These are phyloP conservation scores for Cicer judaicum DNA, from an alignment of 306 rosid genomes.

Conservation along the genomic window DNA sequence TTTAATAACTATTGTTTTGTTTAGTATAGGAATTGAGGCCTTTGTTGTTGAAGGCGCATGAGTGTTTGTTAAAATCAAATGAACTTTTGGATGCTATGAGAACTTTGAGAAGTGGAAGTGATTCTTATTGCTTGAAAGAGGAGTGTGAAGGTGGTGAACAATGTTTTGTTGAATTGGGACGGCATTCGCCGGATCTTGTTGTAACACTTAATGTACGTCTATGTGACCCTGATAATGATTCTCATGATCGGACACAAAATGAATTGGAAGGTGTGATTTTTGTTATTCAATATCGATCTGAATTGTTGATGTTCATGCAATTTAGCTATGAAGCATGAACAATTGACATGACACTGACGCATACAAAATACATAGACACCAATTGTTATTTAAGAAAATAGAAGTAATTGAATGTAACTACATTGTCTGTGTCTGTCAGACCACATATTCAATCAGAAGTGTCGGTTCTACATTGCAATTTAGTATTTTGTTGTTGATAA, in stretches of 20 bases:
- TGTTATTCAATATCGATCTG: neutral
- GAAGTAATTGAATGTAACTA: no score
- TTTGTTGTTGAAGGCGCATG: slow-evolving; percentile 65
- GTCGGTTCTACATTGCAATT: neutral
- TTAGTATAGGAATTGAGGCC: slow-evolving; percentile 71
- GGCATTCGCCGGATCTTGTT: slow-evolving; percentile 66
- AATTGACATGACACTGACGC: no score
- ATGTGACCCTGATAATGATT: neutral
- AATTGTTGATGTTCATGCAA: slow-evolving; percentile 1
- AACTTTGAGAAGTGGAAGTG: slow-evolving; percentile 57
- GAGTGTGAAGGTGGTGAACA: slow-evolving; percentile 42
- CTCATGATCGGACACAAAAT: slow-evolving; percentile 14
- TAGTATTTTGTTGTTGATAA: neutral
- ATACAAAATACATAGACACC: no score
- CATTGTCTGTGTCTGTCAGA: no score
- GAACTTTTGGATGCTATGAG: slow-evolving; percentile 61
- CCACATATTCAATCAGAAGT: no score
- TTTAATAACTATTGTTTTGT: neutral
- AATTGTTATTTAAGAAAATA: no score
- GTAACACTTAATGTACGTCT: slow-evolving; percentile 56
- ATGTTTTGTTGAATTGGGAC: slow-evolving; percentile 63
- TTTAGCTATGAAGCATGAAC: neutral
- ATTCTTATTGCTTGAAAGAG: slow-evolving; percentile 27
- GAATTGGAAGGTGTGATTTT: slow-evolving; percentile 58
- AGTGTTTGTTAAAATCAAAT: slow-evolving; percentile 57